These are phyloP conservation scores for Cryptosporidium andersoni DNA, from an alignment of 169 alveolate species.

Conservation along the genomic window DNA sequence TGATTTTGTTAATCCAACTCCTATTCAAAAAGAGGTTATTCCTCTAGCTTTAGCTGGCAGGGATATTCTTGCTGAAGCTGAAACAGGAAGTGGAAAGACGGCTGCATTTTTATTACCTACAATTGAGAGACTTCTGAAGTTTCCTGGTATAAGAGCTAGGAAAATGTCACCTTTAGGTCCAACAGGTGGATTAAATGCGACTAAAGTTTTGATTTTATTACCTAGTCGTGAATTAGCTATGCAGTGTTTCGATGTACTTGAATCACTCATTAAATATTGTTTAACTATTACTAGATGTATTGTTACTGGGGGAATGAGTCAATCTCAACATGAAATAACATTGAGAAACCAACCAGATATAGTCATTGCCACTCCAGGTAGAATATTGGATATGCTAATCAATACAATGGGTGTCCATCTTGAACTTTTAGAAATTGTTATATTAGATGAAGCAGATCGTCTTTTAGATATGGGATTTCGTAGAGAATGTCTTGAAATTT, in stretches of 20 bases:
- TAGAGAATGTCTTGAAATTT: conserved; percentile 80
- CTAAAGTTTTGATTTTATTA: conserved; percentile 86
- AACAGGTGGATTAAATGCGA: conserved; percentile 72
- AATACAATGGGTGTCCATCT: conserved; percentile 75
- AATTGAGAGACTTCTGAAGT: conserved; percentile 82
- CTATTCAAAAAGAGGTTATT: conserved; percentile 85
- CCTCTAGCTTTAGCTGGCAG: conserved; percentile 88
- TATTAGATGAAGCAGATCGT: conserved; percentile 95
- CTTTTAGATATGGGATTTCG: conserved; percentile 94
- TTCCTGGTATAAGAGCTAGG: conserved; percentile 79
- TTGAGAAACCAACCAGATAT: conserved; percentile 92
- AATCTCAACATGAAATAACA: conserved; percentile 85
- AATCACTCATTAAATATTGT: conserved; percentile 81
- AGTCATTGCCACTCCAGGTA: conserved; percentile 97
- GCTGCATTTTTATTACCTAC: conserved; percentile 89
- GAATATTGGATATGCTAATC: conserved; percentile 91
- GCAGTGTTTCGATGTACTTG: conserved; percentile 86
- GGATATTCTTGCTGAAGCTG: conserved; percentile 87
- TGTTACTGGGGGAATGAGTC: conserved; percentile 88
- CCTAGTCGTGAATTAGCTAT: conserved; percentile 93
- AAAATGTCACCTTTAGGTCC: conserved; percentile 68
- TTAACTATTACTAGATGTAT: conserved; percentile 81
- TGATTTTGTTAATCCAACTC: conserved; percentile 83
- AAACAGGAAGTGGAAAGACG: conserved; percentile 91
- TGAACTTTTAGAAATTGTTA: conserved; percentile 87